Evolutionary conservation across 139 green algal genomes (phyloP).

Genomic region (Chlorella vulgaris): DNA sequence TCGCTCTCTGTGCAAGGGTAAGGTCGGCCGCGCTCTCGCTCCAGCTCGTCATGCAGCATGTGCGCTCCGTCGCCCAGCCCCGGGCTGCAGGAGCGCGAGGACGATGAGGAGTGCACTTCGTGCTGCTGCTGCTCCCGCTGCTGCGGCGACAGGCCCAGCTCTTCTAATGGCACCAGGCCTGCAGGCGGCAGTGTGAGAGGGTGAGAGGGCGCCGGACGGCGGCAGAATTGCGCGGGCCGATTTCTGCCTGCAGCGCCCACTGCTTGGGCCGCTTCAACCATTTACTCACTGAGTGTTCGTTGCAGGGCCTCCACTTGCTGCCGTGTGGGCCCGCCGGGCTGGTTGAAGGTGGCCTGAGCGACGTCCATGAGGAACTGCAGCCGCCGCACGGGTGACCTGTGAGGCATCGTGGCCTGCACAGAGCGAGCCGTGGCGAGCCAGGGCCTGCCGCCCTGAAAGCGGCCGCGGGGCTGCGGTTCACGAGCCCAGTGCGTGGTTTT

Average conservation of each 20-base stretch:
- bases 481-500: too few species aligned
- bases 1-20: too few species aligned
- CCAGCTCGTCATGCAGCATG: background rate
- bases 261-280: background rate
- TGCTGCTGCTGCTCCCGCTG: background rate
- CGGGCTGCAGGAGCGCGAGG: constrained; percentile 5
- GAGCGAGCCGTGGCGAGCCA: too few species aligned
- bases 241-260: too few species aligned
- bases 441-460: too few species aligned
- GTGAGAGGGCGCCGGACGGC: background rate
- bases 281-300: constrained; percentile 34
- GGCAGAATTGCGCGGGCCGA: too few species aligned
- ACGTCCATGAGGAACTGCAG: constrained; percentile 40
- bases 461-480: too few species aligned
- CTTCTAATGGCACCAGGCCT: constrained; percentile 34
- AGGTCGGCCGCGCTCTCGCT: too few species aligned
- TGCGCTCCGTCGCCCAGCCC: background rate
- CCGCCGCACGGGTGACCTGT: background rate
- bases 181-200: background rate
- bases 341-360: constrained; percentile 20
- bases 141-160: constrained; percentile 35
- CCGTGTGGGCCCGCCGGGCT: background rate
- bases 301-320: constrained; percentile 18
- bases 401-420: too few species aligned
- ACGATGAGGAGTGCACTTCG: background rate